Conservation (phyloP, 192 early-diverging fungal genomes). For the Coemansia sp. region DNA sequence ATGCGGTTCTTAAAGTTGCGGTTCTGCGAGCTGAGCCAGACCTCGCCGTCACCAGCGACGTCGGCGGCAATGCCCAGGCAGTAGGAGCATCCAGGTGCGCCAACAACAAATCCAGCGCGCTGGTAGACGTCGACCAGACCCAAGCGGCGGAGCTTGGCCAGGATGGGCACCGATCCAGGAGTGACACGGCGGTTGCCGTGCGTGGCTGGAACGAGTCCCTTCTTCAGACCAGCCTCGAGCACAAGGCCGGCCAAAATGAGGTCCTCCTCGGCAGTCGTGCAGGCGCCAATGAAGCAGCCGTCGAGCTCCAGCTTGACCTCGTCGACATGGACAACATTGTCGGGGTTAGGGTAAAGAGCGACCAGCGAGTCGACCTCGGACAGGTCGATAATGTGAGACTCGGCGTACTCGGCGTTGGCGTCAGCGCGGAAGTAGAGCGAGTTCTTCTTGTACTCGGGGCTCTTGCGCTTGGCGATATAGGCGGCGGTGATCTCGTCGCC, state of each 20-base stretch:
- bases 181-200: slow-evolving; percentile 72
- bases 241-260: slow-evolving; percentile 75
- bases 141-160: slow-evolving; percentile 74
- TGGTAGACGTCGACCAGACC: slow-evolving; percentile 73
- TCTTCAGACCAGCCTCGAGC: slow-evolving; percentile 70
- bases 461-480: slow-evolving; percentile 71
- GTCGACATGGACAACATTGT: slow-evolving; percentile 69
- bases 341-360: slow-evolving; percentile 72
- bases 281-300: slow-evolving; percentile 80
- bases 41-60: slow-evolving; percentile 72
- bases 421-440: slow-evolving; percentile 76
- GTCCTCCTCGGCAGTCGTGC: slow-evolving; percentile 82
- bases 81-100: slow-evolving; percentile 80
- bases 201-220: slow-evolving; percentile 61
- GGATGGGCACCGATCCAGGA: slow-evolving; percentile 73
- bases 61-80: slow-evolving; percentile 80
- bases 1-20: slow-evolving; percentile 85
- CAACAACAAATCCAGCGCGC: slow-evolving; percentile 71
- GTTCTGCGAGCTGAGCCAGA: slow-evolving; percentile 83
- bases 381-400: slow-evolving; percentile 74
- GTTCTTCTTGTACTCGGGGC: slow-evolving; percentile 65
- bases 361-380: slow-evolving; percentile 67
- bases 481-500: slow-evolving; percentile 73
- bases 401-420: slow-evolving; percentile 72
- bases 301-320: slow-evolving; percentile 68